Percentiles rank a stretch among this genome's conserved stretches.
phyloP scores from a whole-genome alignment of 495 filamentous ascomycete species.

The Saxispiralis lemnorum region DNA sequence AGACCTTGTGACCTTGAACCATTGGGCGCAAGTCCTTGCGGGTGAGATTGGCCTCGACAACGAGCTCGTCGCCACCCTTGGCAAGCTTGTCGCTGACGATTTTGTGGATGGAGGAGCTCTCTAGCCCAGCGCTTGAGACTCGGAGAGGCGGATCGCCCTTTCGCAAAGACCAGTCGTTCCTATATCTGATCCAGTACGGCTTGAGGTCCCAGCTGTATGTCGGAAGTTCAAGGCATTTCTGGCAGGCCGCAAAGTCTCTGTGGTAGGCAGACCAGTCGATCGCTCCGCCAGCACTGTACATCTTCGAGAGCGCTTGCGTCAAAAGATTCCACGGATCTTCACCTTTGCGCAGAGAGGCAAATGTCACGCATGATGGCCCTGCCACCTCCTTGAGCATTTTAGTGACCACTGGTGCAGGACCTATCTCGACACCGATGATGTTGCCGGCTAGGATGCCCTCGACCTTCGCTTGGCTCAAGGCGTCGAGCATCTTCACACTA shows the following conservation, averaged over 20 bases:
- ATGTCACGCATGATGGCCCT: slow-evolving; percentile 29
- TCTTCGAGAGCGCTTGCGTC: slow-evolving; percentile 36
- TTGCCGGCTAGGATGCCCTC: slow-evolving; percentile 8
- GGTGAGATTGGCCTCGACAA: slow-evolving; percentile 49
- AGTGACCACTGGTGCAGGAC: slow-evolving; percentile 17
- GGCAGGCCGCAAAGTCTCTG: slow-evolving; percentile 43
- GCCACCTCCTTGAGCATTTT: slow-evolving; percentile 17
- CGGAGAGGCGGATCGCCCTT: slow-evolving; percentile 27
- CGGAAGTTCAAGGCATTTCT: slow-evolving; percentile 51
- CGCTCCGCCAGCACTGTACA: slow-evolving; percentile 48
- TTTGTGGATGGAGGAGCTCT: slow-evolving; percentile 19
- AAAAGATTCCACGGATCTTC: slow-evolving; percentile 49
- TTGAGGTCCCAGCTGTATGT: slow-evolving; percentile 64
- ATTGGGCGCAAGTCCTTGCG: slow-evolving; percentile 41
- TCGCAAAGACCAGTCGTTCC: slow-evolving; percentile 35
- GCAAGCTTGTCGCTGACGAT: slow-evolving; percentile 40
- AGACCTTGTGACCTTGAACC: slow-evolving; percentile 56
- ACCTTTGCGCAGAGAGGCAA: slow-evolving; percentile 40
- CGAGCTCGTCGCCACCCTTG: slow-evolving; percentile 32
- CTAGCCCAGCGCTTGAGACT: slow-evolving; percentile 16
- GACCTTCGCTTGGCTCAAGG: slow-evolving; percentile 36
- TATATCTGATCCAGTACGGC: slow-evolving; percentile 73
- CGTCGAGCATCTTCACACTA: slow-evolving; percentile 56
- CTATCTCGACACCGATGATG: slow-evolving; percentile 19
- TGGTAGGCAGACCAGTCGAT: slow-evolving; percentile 68